phyloP scores from a whole-genome alignment of 148 eudicot genomes.

The Camellia lanceoleosa region DNA sequence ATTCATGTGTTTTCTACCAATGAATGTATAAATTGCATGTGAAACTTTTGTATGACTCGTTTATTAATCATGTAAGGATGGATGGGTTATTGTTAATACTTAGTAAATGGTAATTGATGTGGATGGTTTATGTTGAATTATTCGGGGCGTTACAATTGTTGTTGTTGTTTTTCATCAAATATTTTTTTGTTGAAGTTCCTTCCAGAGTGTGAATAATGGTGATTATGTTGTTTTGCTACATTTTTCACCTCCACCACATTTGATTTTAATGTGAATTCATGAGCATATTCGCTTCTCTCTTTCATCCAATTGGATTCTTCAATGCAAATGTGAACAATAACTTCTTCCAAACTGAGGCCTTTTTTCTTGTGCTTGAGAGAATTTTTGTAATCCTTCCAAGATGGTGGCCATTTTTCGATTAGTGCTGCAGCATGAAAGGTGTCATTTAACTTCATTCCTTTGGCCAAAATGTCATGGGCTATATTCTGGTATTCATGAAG shows the following conservation, averaged over 20 bases:
- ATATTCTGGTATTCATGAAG: background rate
- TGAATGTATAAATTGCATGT: no score
- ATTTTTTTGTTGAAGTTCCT: background rate
- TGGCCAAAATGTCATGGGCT: background rate
- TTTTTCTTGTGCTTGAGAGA: background rate
- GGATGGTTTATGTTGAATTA: no score
- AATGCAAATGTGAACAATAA: background rate
- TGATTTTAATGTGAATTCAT: background rate
- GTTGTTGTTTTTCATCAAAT: no score
- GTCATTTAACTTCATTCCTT: background rate
- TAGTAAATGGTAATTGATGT: no score
- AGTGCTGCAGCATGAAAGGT: background rate
- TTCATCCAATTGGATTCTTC: background rate
- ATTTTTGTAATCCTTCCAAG: slow-evolving; percentile 1
- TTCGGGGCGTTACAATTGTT: no score
- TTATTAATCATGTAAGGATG: no score
- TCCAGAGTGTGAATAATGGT: no score
- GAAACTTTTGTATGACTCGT: no score
- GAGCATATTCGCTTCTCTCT: background rate
- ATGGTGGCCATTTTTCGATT: background rate
- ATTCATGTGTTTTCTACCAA: no score
- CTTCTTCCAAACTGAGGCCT: background rate
- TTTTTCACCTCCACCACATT: background rate
- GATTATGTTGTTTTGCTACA: no score
- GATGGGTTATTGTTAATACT: no score